Evolutionary conservation across 805 yeast species (phyloP), one percentile per base, ranked within the genome.

Genomic region (Nakazawaea laoshanensis): DNA sequence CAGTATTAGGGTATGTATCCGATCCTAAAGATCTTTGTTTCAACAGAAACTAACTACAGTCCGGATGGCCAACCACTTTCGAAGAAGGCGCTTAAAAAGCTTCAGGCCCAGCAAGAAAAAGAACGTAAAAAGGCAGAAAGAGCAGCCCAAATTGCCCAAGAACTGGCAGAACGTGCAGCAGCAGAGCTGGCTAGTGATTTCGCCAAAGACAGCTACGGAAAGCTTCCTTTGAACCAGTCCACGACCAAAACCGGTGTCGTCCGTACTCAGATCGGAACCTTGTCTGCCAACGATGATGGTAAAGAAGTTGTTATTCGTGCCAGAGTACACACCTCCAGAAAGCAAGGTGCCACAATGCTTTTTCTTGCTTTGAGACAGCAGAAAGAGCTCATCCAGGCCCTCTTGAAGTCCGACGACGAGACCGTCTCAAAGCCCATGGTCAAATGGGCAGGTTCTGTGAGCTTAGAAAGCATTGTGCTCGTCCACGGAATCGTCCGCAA

Each of bases 301-400:
- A 70, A 77, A 46, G 74, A 74, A 44, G 83, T 92, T 36, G 66
- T 82, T 10, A 76, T 94, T 65, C 78, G 98, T 63, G 97, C 97
- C 29, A 77, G 99, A 63, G 71, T 88, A 28, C 97, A 92, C 60
- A 86, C 77, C 41, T 73, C 89, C 10, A 83, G 99, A 66, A 82
- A 86, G 53, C 97, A 89, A 59, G 95, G 96, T 58, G 95, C 94
- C 50, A 87, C 94, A 43, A 77, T 92, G 81, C 73, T 83, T 34
- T 92, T 92, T 58, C 61, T 89, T 48, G 76, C 94, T 17, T 76
- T 92, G 48, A 82, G 99, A 66, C 98, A 92, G 66, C 95, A 86
- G 63, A 67, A 73, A 35, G 72, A 74, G 39, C 61, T 80, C 49
- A 74, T 88, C 49, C 97, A 89, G 67, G 95, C 82, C 38, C 68